Conservation (phyloP, 2,329 filamentous ascomycete genomes). For the Aspergillus calidoustus region DNA sequence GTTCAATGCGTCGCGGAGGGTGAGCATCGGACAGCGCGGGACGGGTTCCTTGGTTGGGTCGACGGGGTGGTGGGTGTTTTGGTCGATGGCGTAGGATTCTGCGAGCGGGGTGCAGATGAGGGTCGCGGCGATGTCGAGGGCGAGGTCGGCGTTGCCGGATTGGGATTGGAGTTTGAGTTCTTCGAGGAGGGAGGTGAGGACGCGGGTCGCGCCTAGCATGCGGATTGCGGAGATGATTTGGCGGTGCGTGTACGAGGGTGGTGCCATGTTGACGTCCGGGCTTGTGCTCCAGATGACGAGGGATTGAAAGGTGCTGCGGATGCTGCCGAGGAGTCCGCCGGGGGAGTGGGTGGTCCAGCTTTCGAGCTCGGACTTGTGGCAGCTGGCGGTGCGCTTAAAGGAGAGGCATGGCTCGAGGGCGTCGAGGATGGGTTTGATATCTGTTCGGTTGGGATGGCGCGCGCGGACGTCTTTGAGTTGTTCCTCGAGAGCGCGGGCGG, state of each 20-base stretch:
- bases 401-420: slow-evolving; percentile 56
- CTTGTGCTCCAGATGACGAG: slow-evolving; percentile 58
- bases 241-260: slow-evolving; percentile 61
- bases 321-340: slow-evolving; percentile 52
- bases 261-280: slow-evolving; percentile 56
- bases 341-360: slow-evolving; percentile 54
- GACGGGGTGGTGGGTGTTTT: slow-evolving; percentile 39
- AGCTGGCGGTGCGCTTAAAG: slow-evolving; percentile 54
- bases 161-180: slow-evolving; percentile 49
- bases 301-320: slow-evolving; percentile 57
- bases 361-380: slow-evolving; percentile 55
- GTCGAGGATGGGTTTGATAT: slow-evolving; percentile 59
- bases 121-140: slow-evolving; percentile 50
- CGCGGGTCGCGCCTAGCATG: slow-evolving; percentile 45
- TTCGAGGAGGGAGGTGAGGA: slow-evolving; percentile 45
- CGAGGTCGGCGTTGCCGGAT: slow-evolving; percentile 45
- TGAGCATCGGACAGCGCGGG: slow-evolving; percentile 42
- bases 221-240: slow-evolving; percentile 52
- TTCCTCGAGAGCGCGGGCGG: slow-evolving; percentile 56
- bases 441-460: slow-evolving; percentile 54
- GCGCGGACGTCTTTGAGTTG: slow-evolving; percentile 57
- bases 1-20: slow-evolving; percentile 47
- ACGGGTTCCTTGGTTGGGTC: slow-evolving; percentile 38
- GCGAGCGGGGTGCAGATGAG: slow-evolving; percentile 48
- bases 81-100: slow-evolving; percentile 46